Evolutionary conservation across 2,329 filamentous ascomycete genomes (phyloP), one percentile per base, ranked within the genome.

Genomic region (Fusarium sp.): DNA sequence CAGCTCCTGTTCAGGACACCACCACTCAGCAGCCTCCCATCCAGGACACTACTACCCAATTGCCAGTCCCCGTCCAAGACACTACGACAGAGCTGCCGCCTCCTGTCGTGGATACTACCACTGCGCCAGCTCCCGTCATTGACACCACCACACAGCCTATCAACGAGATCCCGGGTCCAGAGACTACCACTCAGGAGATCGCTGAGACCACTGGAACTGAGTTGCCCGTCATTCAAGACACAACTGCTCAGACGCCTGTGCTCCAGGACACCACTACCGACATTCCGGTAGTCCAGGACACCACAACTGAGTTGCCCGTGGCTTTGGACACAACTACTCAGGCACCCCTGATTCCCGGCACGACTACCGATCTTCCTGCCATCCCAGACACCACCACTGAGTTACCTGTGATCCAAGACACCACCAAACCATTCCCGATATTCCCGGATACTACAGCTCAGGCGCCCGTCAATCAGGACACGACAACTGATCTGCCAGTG

Each of bases 381-480:
- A 17, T 17, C 15, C 32, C 15, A n/a, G 56, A 9, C 17, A 55
- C 50, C 7, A 57, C 60, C 4, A 48, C 61, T 9, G 44, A 50
- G 4, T 6, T n/a, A 7, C 36, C 53, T 8, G 32, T 7, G 15
- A n/a, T 34, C 15, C 32, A 15, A 7, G 17, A 34, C 17, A 34
- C 15, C 6, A 34, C 32, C 3, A 34, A n/a, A n/a, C n/a, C n/a
- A n/a, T n/a, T n/a, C n/a, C n/a, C n/a, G n/a, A n/a, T n/a, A n/a
- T n/a, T n/a, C n/a, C n/a, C n/a, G 11, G 62, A 7, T 14, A 54
- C 49, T 7, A 57, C 59, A 4, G 45, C 60, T 8, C 43, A 53
- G 4, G 5, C 14, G 9, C 36, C 45, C n/a, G n/a, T n/a, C n/a
- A n/a, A n/a, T n/a, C 32, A 15, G 4, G 17, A 34, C 17, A 34